A percentile compares a stretch with the other conserved stretches of the same genome.
Evolutionary conservation across 2,329 filamentous ascomycete species (phyloP).

Genomic region (Atkinsonella texensis): DNA sequence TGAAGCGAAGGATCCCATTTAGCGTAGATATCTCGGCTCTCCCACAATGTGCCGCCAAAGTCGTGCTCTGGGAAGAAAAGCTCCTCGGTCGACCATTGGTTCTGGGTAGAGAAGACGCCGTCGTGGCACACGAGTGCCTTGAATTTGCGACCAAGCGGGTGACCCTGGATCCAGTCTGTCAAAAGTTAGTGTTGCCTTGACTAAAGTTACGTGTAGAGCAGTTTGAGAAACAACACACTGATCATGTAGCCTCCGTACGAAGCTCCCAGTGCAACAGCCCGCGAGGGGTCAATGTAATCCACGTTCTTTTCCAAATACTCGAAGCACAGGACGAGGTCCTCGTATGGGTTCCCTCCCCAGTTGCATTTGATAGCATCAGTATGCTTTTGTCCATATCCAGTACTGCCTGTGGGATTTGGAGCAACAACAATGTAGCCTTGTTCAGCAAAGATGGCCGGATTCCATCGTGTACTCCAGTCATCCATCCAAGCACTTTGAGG

Average conservation of each 20-base stretch:
- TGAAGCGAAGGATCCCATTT: conserved; percentile 57
- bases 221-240: conserved; percentile 29
- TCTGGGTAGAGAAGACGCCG: conserved; percentile 64
- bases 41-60: conserved; percentile 50
- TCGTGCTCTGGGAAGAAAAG: conserved; percentile 61
- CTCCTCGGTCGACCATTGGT: conserved; percentile 53
- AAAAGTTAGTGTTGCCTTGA: conserved; percentile 15
- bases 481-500: conserved; percentile 68
- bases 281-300: conserved; percentile 53
- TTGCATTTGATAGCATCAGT: conserved; percentile 65
- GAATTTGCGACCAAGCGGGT: conserved; percentile 70
- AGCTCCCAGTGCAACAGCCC: conserved; percentile 63
- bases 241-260: conserved; percentile 70
- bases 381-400: conserved; percentile 68
- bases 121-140: conserved; percentile 83
- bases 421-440: conserved; percentile 75
- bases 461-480: conserved; percentile 74
- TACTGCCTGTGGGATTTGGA: conserved; percentile 75
- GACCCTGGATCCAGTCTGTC: conserved; percentile 78
- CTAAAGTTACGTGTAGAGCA: too few species aligned
- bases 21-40: conserved; percentile 50
- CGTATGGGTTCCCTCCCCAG: conserved; percentile 78
- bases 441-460: conserved; percentile 74
- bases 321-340: conserved; percentile 69
- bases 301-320: conserved; percentile 59